Evolutionary conservation across 345 rosid genomes (phyloP).

Genomic region (Eucalyptus marginata): DNA sequence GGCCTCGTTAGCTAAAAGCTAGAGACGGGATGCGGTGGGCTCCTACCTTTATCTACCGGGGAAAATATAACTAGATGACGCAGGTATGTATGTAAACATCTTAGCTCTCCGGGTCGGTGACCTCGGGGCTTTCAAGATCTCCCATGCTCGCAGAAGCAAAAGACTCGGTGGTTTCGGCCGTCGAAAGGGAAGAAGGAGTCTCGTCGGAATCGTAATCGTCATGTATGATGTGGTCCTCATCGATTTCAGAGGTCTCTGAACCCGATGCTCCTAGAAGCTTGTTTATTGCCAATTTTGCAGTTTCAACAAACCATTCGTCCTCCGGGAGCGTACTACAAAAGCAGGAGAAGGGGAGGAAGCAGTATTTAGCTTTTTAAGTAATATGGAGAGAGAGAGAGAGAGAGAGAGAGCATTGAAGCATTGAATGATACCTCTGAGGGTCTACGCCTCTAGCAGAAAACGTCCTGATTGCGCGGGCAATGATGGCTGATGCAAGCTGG

Average conservation of each 20-base stretch:
- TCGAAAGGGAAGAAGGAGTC: slow-evolving; percentile 55
- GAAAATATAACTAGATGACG: background rate
- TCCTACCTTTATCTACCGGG: background rate
- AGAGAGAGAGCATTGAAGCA: background rate
- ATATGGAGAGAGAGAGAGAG: background rate
- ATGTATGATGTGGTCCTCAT: slow-evolving; percentile 54
- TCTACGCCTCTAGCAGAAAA: slow-evolving; percentile 73
- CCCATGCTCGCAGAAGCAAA: slow-evolving; percentile 97
- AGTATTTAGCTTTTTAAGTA: background rate
- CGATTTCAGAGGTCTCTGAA: slow-evolving; percentile 61
- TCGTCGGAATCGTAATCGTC: slow-evolving; percentile 55
- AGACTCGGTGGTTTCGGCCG: slow-evolving; percentile 54
- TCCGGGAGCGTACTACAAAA: slow-evolving; percentile 47
- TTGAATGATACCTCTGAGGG: slow-evolving; percentile 52
- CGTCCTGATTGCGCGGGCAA: slow-evolving; percentile 71
- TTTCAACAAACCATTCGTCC: slow-evolving; percentile 92
- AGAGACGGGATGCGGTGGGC: background rate
- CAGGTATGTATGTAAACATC: background rate
- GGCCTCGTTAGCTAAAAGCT: background rate
- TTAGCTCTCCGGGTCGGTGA: slow-evolving; percentile 58
- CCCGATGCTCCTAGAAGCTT: slow-evolving; percentile 74
- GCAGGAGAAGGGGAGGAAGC: background rate
- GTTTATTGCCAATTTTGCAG: slow-evolving; percentile 80
- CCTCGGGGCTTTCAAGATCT: slow-evolving; percentile 71
- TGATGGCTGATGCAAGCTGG: slow-evolving; percentile 80